Evolutionary conservation across 176 grass and related monocot species (phyloP), one percentile per base, ranked within the genome.

Genomic region (Carex scoparia): DNA sequence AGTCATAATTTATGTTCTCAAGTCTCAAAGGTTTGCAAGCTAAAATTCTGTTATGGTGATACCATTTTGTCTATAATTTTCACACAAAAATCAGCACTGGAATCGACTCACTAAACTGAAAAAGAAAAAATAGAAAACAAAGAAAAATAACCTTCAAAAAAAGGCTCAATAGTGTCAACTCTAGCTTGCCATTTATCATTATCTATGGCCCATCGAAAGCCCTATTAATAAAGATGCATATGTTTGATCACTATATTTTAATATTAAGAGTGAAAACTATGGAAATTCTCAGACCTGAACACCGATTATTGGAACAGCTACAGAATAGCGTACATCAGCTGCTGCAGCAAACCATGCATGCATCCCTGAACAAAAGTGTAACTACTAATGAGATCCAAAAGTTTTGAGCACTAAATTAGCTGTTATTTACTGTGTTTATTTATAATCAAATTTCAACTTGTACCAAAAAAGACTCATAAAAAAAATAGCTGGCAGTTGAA

Each of bases 321-420:
- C 93, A 83, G 84, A 86, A 61, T 92, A 98, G 7, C 83, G 86
- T 51, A 85, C 84, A 84, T 98, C 95, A 14, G 69, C 86, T 85
- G 88, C 86, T 71, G 93, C 91, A 85, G 95, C 91, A 93, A 92
- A 92, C 95, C 95, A 98, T 74, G 95, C 89, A 62, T 98, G 95
- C 95, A 98, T 98, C 82, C 95, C 95, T 95, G 67, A 60, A 89
- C 61, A 66, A 55, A 85, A 77, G 66, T 63, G 30, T 6, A 81
- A 86, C n/a, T 59, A 75, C 69, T 40, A 64, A 80, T 64, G 87
- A 88, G 19, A 84, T 74, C 32, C 33, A 78, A 82, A 19, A 77
- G 48, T 3, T 33, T 51, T 31, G n/a, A 42, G 13, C 7, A 46
- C 5, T 44, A 82, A 85, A 79, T 42, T 87, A n/a, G 32, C 61